Evolutionary conservation across 805 yeast genomes (phyloP), one percentile per base, ranked within the genome.

Genomic region (Ogataea polymorpha): DNA sequence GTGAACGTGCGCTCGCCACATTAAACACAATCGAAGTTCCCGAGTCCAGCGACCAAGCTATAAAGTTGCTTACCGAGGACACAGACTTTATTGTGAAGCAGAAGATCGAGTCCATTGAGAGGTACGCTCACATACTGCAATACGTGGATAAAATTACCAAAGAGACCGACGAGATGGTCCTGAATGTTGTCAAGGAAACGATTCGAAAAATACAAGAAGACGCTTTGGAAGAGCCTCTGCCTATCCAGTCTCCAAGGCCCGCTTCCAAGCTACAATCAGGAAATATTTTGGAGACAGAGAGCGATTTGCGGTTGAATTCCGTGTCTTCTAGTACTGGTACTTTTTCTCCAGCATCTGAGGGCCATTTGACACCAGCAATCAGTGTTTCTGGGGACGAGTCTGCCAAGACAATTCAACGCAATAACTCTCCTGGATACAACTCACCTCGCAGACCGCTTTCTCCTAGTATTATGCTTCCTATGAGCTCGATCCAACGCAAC

Each of bases 81-180:
- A 85, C 96, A 0, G 76, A 79, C 45, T 57, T 56, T 0, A 53
- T 83, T 17, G 79, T 82, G 1, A 70, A 70, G 36, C 77, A 74
- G 13, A 90, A 90, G 59, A 71, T 86, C 2, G 87, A 82, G 38
- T 72, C 86, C 0, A 72, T 88, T 14, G 67, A 78, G 13, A 68
- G 96, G 54, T 69, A 86, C 40, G 81, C 86, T 11, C 84, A 89
- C 46, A 77, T 87, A 2, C 68, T 86, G 45, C 78, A 82, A 41
- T 88, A 83, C 58, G 80, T 86, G 15, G 83, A 83, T 48, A 82
- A 79, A 52, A 79, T 89, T 36, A 84, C 86, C 39, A 76, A 73
- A 38, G 96, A 90, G 60, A 85, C 88, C 3, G 93, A 88, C 55
- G 71, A 63, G 15, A 65, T 80, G 54, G 89, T 89, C 3, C 62